Conservation (phyloP, 805 yeast species). For the Saturnispora quitensis region DNA sequence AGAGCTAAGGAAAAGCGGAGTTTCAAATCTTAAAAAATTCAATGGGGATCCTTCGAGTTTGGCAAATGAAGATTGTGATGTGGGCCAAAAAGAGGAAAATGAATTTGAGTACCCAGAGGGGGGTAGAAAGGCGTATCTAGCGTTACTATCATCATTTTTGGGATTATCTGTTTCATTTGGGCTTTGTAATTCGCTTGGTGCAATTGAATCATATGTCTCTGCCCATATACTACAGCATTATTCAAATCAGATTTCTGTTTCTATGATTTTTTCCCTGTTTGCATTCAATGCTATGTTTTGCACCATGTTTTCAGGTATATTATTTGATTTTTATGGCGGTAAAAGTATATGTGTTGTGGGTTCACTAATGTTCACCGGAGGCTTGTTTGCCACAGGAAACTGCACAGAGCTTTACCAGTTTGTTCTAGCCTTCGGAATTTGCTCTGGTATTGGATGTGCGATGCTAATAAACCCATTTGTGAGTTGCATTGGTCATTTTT, state of each 20-base stretch:
- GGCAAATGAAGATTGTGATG: no score
- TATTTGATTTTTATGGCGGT: constrained; percentile 41
- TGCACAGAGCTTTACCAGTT: constrained; percentile 40
- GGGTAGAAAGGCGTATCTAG: constrained; percentile 36
- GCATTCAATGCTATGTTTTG: constrained; percentile 34
- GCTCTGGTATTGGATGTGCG: constrained; percentile 38
- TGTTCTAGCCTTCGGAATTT: constrained; percentile 41
- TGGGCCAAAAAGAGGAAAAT: no score
- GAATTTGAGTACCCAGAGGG: constrained; percentile 45
- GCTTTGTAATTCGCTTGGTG: constrained; percentile 55
- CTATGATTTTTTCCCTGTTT: constrained; percentile 64
- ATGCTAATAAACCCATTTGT: constrained; percentile 38
- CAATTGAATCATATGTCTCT: constrained; percentile 54
- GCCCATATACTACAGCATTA: constrained; percentile 39
- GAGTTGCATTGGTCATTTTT: constrained; percentile 52
- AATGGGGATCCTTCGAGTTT: no score
- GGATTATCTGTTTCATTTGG: constrained; percentile 57
- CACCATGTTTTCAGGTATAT: constrained; percentile 35
- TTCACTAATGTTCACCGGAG: constrained; percentile 28
- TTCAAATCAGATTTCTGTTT: constrained; percentile 38
- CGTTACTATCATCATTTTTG: constrained; percentile 43
- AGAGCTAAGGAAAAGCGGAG: no score
- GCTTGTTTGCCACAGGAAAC: constrained; percentile 37
- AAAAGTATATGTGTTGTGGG: constrained; percentile 31
- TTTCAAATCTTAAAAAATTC: no score